Base-by-base conservation (phyloP, 1,139 yeast genomes). In the Geotrichum cucujoidarum region DNA sequence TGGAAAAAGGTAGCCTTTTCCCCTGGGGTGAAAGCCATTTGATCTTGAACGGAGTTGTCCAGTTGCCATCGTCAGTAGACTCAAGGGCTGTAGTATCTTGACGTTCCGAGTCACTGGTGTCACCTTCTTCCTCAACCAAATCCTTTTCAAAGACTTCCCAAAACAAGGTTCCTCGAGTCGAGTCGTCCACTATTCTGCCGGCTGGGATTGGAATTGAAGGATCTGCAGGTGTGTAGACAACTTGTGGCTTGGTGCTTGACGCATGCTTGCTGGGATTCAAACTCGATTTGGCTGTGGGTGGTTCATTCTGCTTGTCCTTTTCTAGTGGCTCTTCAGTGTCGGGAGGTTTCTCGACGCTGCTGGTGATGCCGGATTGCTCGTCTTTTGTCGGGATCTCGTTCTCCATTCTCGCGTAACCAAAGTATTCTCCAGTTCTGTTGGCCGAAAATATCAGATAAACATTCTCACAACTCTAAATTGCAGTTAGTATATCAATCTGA, bases 371-470 rank as follows among this genome's bases (percentile, higher is more conserved):
- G 27, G 6, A 6, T 24, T 24, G 6, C 10, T 47, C 40, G 4
- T 35, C n/a, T 21, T 32, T 39, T 4, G 46, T 54, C 14, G 56
- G 52, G 30, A 64, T 58, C 29, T 51, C 56, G 25, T 58, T 50
- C 31, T 57, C 61, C 69, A 69, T 65, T 35, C 68, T 54, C 11
- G 73, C 73, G 48, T 67, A 66, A 11, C 73, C 73, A 47, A 57
- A 68, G 47, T 66, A 70, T 24, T 64, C 65, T 2, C 72, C 68
- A 4, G 70, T 60, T 20, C 70, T 57, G 51, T 69, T 69, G 20
- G 71, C 73, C 4, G 71, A 65, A 50, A 69, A 69, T 29, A 70
- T 64, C 14, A 69, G 53, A 48, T 66, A 68, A 11, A 68, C 71
- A 49, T 65, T 62, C 31, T 64, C 62, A 27, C 63, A 55, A 5